These are phyloP conservation scores for Pisolithus marmoratus DNA, from an alignment of 768 basidiomycete species.

Conservation along the genomic window DNA sequence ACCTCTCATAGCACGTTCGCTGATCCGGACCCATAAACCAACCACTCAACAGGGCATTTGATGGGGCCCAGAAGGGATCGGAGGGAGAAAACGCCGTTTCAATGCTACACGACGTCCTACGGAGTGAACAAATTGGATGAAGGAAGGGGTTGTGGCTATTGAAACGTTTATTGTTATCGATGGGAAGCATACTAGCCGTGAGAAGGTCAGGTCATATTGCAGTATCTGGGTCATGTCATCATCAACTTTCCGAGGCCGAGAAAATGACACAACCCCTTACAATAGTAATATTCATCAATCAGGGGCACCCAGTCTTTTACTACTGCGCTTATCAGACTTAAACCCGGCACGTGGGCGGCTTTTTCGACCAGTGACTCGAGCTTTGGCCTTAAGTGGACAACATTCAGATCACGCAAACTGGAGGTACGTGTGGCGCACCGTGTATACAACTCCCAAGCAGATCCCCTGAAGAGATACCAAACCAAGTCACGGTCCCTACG, in stretches of 20 bases:
- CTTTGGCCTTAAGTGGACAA: constrained; percentile 56
- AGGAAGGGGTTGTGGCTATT: too few species aligned
- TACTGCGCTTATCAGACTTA: constrained; percentile 65
- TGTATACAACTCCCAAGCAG: constrained; percentile 79
- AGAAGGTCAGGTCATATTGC: constrained; percentile 32
- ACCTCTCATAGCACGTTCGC: too few species aligned
- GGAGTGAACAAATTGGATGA: too few species aligned
- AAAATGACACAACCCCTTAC: constrained; percentile 38
- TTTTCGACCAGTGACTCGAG: constrained; percentile 56
- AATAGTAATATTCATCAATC: constrained; percentile 89
- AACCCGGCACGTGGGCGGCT: constrained; percentile 51
- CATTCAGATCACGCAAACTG: not conserved
- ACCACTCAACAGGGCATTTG: too few species aligned
- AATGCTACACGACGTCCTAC: too few species aligned
- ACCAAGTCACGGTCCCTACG: constrained; percentile 75
- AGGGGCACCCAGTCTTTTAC: constrained; percentile 84
- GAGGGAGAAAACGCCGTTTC: too few species aligned
- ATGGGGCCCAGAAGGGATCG: too few species aligned
- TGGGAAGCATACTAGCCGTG: not conserved
- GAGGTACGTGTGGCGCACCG: constrained; percentile 36
- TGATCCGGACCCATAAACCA: too few species aligned
- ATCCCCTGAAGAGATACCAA: constrained; percentile 82
- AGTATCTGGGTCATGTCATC: constrained; percentile 28
- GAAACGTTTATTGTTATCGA: not conserved
- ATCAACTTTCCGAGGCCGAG: constrained; percentile 3